Evolutionary conservation across 352 stramenopile genomes (phyloP), one percentile per base, ranked within the genome.

Genomic region (Phytophthora ohioensis): DNA sequence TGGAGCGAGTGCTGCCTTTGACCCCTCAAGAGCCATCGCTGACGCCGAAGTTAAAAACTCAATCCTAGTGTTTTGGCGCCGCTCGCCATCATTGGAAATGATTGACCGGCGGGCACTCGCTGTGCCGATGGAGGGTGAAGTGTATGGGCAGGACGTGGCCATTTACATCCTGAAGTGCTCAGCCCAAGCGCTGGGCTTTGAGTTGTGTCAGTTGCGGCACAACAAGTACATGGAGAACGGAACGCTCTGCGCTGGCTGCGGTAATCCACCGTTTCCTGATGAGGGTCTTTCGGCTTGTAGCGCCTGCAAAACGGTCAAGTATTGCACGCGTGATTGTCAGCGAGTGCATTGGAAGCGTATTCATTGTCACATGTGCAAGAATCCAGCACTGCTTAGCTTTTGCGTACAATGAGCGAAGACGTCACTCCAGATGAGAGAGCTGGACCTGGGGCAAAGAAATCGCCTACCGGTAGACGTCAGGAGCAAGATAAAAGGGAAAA

Each of bases 271-370:
- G 3, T 62, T 62, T 43, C 41, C 53, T 9, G 60, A 41, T 4
- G 54, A 57, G 10, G 21, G 62, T 11, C 57, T 81, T 32, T 75
- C 55, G 15, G 11, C 47, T 46, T 81, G 73, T 58, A 46, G 73
- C n/a, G 59, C 64, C 6, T 81, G 73, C 34, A 78, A 76, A 61
- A 15, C 36, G 4, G 57, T 76, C 12, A 73, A 73, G 30, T 81
- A 81, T 17, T 81, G 73, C 21, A 67, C 73, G 11, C 64, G 73
- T 21, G 65, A 81, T 17, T 78, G 73, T 39, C 73, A 81, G 31
- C 49, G 49, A 42, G 51, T 65, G 15, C 73, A 81, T 53, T 81
- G 73, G 73, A 81, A 81, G 51, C 59, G 64, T 13, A 65, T 68
- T 30, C 73, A 81, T 47, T 64, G 69, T 32, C 45, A 69, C 35